A percentile compares a stretch with the other conserved stretches of the same genome.
Conservation (phyloP, 2,329 filamentous ascomycete genomes). For the Sporothrix pallida region DNA sequence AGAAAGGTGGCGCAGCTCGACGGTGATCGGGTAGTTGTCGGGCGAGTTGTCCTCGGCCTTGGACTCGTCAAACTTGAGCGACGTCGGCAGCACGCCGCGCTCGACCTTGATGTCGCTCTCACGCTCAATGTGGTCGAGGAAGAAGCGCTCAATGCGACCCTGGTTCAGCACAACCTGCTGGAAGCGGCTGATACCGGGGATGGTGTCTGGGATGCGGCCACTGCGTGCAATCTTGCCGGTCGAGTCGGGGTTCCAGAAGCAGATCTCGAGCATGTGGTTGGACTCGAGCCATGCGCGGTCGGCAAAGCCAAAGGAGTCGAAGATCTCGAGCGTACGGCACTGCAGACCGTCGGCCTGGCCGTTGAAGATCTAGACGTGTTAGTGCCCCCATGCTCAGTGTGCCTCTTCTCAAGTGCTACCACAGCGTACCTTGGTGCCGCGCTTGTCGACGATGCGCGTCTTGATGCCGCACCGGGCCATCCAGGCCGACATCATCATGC, state of each 20-base stretch:
- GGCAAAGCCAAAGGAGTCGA: constrained; percentile 72
- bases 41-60: constrained; percentile 51
- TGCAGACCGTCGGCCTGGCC: constrained; percentile 59
- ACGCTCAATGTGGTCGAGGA: constrained; percentile 65
- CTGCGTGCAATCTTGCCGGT: constrained; percentile 60
- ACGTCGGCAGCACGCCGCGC: constrained; percentile 63
- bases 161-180: constrained; percentile 73
- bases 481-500: constrained; percentile 52
- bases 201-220: constrained; percentile 68
- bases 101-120: constrained; percentile 60
- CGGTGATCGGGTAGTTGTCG: constrained; percentile 64
- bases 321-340: constrained; percentile 71
- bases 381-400: not conserved
- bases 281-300: constrained; percentile 69
- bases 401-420: too few relatives aligned
- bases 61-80: constrained; percentile 59
- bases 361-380: constrained; percentile 44
- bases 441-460: constrained; percentile 52
- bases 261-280: constrained; percentile 71
- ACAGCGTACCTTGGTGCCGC: constrained; percentile 42
- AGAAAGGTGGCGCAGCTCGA: constrained; percentile 61
- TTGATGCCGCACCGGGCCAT: constrained; percentile 50
- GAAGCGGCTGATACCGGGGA: constrained; percentile 65
- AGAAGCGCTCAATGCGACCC: constrained; percentile 71
- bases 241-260: constrained; percentile 66